A percentile compares a stretch with the other conserved stretches of the same genome.
Evolutionary conservation across 129 eudicot genomes (phyloP).

Genomic region (Arctium minus): DNA sequence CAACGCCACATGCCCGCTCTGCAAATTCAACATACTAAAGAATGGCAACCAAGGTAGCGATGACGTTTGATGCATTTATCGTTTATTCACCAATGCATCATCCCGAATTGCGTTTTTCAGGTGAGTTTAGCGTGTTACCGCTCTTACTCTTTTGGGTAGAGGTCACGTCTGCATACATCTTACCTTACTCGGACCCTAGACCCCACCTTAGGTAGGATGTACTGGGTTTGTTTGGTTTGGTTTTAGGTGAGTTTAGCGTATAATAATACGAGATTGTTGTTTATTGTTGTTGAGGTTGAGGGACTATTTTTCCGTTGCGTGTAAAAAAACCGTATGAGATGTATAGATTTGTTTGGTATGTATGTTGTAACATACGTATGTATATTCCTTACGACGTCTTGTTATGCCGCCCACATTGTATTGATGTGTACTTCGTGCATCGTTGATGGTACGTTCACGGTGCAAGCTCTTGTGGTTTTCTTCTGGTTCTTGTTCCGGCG

Average conservation of each 20-base stretch:
- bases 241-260: neutral
- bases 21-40: constrained; percentile 66
- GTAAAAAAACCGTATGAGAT: neutral
- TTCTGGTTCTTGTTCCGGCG: neutral
- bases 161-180: neutral
- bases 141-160: neutral
- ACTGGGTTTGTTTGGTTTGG: neutral
- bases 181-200: neutral
- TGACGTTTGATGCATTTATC: constrained; percentile 9
- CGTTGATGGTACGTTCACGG: constrained; percentile 1
- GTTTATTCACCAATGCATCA: neutral
- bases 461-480: neutral
- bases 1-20: constrained; percentile 75
- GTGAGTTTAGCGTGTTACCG: neutral
- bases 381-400: neutral
- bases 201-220: neutral
- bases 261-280: neutral
- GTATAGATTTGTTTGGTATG: neutral
- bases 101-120: neutral
- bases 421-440: neutral
- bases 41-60: constrained; percentile 50
- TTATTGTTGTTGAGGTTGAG: constrained; percentile 12
- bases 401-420: neutral
- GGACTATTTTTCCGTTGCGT: neutral
- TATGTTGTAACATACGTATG: neutral